These are phyloP conservation scores for Fusarium chuoi DNA, from an alignment of 2,329 filamentous ascomycete genomes.

Conservation along the genomic window DNA sequence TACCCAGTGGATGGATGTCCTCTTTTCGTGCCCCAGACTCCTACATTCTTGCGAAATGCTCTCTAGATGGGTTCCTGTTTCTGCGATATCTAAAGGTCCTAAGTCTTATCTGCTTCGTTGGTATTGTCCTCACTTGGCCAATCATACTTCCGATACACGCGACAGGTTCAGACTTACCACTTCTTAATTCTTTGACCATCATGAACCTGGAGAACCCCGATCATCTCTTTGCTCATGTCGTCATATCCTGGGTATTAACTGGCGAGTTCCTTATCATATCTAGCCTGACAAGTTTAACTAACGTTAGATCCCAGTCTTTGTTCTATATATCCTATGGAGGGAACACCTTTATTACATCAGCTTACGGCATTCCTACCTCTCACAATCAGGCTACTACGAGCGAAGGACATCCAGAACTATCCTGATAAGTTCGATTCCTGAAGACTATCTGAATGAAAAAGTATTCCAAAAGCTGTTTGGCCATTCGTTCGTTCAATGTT, in stretches of 20 bases:
- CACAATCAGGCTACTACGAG: neutral
- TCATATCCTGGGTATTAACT: neutral
- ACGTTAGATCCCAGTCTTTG: neutral
- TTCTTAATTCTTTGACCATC: neutral
- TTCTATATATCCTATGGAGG: neutral
- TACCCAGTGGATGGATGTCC: neutral
- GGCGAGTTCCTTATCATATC: fast-evolving
- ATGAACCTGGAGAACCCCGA: fast-evolving
- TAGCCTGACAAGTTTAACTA: neutral
- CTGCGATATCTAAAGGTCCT: neutral
- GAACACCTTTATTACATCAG: neutral
- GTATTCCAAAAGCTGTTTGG: neutral
- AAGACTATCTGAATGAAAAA: neutral
- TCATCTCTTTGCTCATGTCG: neutral
- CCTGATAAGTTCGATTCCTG: fast-evolving
- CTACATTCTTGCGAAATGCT: neutral
- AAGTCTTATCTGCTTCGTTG: neutral
- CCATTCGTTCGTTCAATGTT: neutral
- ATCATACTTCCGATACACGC: neutral
- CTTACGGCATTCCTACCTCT: neutral
- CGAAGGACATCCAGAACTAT: neutral
- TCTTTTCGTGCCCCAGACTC: neutral
- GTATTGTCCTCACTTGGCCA: neutral
- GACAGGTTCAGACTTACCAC: fast-evolving
- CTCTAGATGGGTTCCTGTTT: neutral